Conservation (phyloP, 2,329 filamentous ascomycete species). For the Diplodia scrobiculata region DNA sequence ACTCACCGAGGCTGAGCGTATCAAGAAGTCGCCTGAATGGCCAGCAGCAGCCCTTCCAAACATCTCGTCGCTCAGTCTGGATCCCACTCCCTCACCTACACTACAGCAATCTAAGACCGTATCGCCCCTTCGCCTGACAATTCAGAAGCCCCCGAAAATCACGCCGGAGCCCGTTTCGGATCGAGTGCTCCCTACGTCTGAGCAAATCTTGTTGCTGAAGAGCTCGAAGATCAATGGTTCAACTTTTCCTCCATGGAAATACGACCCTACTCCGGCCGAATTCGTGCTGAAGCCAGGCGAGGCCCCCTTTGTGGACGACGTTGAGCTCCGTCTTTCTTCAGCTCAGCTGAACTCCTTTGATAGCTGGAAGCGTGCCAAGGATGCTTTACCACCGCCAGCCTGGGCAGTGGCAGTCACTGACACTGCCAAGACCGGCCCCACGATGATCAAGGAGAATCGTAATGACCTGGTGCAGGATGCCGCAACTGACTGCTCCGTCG, state of each 20-base stretch:
- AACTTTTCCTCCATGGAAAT: conserved; percentile 83
- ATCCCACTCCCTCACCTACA: background rate
- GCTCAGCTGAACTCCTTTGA: conserved; percentile 75
- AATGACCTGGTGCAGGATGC: conserved; percentile 93
- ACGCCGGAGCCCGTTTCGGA: conserved; percentile 46
- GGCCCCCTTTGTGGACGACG: conserved; percentile 67
- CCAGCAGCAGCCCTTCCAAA: conserved; percentile 11
- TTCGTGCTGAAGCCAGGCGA: conserved; percentile 61
- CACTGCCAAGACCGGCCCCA: conserved; percentile 44
- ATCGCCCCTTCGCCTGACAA: background rate
- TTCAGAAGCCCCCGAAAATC: conserved; percentile 2
- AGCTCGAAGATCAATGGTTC: conserved; percentile 80
- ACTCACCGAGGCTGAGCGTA: conserved; percentile 70
- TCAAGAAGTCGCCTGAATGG: conserved; percentile 59
- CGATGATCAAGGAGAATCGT: conserved; percentile 61
- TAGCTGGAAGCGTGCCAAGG: conserved; percentile 76
- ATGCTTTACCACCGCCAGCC: conserved; percentile 60
- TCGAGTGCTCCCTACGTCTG: conserved; percentile 65
- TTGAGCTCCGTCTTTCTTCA: conserved; percentile 70
- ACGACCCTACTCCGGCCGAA: conserved; percentile 59
- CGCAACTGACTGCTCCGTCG: conserved; percentile 94
- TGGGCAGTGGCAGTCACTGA: conserved; percentile 42
- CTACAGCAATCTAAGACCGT: background rate
- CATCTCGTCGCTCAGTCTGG: conserved; percentile 14
- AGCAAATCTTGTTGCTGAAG: conserved; percentile 73